phyloP scores from a whole-genome alignment of 306 rosid genomes.

The Cicer cuneatum region DNA sequence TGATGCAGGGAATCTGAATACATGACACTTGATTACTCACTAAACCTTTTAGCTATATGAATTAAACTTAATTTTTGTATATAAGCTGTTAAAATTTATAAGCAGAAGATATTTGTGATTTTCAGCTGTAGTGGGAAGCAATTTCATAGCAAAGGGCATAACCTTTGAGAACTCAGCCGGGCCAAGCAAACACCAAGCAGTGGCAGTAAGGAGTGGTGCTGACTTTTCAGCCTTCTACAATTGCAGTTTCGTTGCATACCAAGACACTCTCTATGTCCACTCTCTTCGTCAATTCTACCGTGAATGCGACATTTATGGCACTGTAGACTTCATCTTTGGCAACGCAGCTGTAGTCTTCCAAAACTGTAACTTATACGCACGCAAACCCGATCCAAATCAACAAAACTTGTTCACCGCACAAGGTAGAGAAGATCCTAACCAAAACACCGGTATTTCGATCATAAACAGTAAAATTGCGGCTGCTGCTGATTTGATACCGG shows the following conservation, averaged over 20 bases:
- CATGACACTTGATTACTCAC: too few relatives aligned
- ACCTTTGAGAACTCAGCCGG: slow-evolving; percentile 89
- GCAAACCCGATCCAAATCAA: slow-evolving; percentile 66
- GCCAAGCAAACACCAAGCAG: slow-evolving; percentile 89
- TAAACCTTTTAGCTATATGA: too few relatives aligned
- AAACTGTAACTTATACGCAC: slow-evolving; percentile 80
- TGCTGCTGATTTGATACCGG: slow-evolving; percentile 65
- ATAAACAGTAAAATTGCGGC: slow-evolving; percentile 70
- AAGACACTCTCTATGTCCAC: slow-evolving; percentile 93
- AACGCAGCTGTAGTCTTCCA: slow-evolving; percentile 81
- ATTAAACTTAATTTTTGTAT: too few relatives aligned
- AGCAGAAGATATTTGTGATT: background rate
- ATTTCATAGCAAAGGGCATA: slow-evolving; percentile 84
- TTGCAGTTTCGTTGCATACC: slow-evolving; percentile 88
- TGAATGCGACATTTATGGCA: slow-evolving; percentile 84
- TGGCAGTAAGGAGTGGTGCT: slow-evolving; percentile 72
- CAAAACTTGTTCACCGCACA: slow-evolving; percentile 86
- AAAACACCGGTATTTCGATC: slow-evolving; percentile 81
- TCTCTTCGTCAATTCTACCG: slow-evolving; percentile 91
- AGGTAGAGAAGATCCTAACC: slow-evolving; percentile 84
- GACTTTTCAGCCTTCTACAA: slow-evolving; percentile 78
- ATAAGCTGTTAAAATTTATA: background rate
- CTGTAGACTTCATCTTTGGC: slow-evolving; percentile 85
- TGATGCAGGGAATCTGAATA: too few relatives aligned
- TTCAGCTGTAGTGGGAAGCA: slow-evolving; percentile 75